These are phyloP conservation scores for Corylus avellana DNA, from an alignment of 306 rosid genomes.

Conservation along the genomic window DNA sequence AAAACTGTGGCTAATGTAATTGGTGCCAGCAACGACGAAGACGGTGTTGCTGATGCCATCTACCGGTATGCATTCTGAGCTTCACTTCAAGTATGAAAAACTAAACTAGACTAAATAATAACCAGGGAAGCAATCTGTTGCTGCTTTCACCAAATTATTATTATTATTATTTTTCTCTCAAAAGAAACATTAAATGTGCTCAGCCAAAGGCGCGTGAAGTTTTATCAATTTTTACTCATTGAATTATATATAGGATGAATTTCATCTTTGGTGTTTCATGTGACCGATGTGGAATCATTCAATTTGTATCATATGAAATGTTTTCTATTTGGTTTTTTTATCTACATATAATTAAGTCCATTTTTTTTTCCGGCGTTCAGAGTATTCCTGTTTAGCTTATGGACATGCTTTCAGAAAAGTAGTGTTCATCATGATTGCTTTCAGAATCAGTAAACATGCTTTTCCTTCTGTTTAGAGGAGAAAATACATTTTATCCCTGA, in stretches of 20 bases:
- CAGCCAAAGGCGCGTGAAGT: neutral
- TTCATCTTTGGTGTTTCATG: neutral
- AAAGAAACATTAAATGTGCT: neutral
- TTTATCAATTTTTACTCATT: neutral
- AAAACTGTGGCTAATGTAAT: conserved; percentile 80
- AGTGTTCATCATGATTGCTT: no score
- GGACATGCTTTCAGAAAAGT: no score
- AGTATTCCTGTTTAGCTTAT: no score
- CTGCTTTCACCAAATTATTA: conserved; percentile 21
- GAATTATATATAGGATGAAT: neutral
- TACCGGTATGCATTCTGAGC: conserved; percentile 81
- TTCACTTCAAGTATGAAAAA: conserved; percentile 13
- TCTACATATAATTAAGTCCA: no score
- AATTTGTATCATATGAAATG: neutral
- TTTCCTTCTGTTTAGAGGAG: no score
- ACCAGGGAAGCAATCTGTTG: conserved; percentile 10
- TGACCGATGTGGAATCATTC: neutral
- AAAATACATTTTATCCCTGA: no score
- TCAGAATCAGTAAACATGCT: no score
- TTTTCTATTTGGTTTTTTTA: no score
- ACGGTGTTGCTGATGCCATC: conserved; percentile 92
- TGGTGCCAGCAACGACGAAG: conserved; percentile 87
- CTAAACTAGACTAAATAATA: neutral
- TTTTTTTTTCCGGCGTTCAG: no score
- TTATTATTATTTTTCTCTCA: neutral